Base-by-base conservation (phyloP, 306 rosid genomes). In the Pueraria montana region DNA sequence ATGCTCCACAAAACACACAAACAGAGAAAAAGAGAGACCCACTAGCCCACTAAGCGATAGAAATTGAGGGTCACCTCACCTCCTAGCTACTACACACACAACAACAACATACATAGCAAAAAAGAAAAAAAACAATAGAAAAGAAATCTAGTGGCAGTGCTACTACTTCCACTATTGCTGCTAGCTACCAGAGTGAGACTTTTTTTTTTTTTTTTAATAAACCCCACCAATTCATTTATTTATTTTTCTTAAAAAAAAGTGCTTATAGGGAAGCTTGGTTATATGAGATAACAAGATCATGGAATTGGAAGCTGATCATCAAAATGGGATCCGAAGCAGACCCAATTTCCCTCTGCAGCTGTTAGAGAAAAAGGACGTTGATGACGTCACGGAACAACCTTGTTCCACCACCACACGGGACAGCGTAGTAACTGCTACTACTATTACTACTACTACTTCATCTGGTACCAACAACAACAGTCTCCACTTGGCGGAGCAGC, bases 341-440 rank as follows among this genome's bases (percentile, higher is more conserved):
- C 97, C 97, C 72, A 91, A 92, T 91, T 95, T 95, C 69, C 99
- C 99, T 30, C 88, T 95, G 61, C 99, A 93, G 83, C 89, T 95
- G 68, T 77, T 95, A 38, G 97, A 91, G 86, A 91, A 87, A 81
- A 87, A 83, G 56, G 87, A 89, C 76, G 83, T 70, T 2, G 72
- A 89, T 70, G 92, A 80, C 26, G 81, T 75, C 48, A 56, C 84
- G 0, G 80, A 81, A 21, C 70, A 75, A 56, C 85, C 89, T 9
- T 88, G 90, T 52, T 88, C 97, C 72, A 81, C 80, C 85, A 64
- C 80, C 68, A 80, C 72, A 76, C 17, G 75, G 4, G 84, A 74
- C 49, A 62, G 55, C 12, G 58, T 18, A 3, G 48, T 38, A 6
- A 66, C 72, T 1, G 48, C 48, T 16, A 8, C 24, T 9, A 17